These are phyloP conservation scores for Raphidocelis subcapitata DNA, from an alignment of 139 green algal genomes.

Conservation along the genomic window DNA sequence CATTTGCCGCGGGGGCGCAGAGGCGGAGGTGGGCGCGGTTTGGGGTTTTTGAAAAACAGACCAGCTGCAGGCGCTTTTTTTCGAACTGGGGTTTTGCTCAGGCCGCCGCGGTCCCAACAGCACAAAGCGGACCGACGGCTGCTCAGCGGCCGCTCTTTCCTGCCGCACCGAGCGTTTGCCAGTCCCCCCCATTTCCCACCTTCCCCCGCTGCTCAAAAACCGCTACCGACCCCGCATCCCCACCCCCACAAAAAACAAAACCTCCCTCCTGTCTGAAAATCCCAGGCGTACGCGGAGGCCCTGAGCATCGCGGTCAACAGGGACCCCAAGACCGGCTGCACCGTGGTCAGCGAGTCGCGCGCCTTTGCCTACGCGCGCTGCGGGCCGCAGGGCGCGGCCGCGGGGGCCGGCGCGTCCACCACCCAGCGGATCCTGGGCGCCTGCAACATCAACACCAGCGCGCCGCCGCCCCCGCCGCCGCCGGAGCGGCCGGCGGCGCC, in stretches of 20 bases:
- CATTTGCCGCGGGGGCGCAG: conserved; percentile 12
- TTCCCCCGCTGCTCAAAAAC: too few relatives aligned
- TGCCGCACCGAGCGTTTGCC: too few relatives aligned
- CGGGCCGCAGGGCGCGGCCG: conserved; percentile 9
- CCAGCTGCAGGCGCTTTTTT: background rate
- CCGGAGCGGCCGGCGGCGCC: background rate
- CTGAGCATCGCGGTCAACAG: conserved; percentile 7
- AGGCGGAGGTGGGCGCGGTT: background rate
- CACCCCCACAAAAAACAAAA: too few relatives aligned
- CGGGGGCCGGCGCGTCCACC: background rate
- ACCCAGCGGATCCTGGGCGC: conserved; percentile 13
- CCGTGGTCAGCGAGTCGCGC: too few relatives aligned
- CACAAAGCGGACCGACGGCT: too few relatives aligned
- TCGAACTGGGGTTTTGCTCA: background rate
- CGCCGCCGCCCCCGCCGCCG: background rate
- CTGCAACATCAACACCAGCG: conserved; percentile 7
- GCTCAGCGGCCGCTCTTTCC: too few relatives aligned
- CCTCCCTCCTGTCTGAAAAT: too few relatives aligned
- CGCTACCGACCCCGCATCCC: too few relatives aligned
- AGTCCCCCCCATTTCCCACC: too few relatives aligned
- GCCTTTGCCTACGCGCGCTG: conserved; percentile 3
- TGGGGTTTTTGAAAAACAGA: background rate
- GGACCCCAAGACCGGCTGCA: conserved; percentile 3
- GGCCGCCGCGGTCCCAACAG: background rate
- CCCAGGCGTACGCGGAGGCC: conserved; percentile 13